Evolutionary conservation across 768 basidiomycete genomes (phyloP).

Genomic region (Boletales sp.): DNA sequence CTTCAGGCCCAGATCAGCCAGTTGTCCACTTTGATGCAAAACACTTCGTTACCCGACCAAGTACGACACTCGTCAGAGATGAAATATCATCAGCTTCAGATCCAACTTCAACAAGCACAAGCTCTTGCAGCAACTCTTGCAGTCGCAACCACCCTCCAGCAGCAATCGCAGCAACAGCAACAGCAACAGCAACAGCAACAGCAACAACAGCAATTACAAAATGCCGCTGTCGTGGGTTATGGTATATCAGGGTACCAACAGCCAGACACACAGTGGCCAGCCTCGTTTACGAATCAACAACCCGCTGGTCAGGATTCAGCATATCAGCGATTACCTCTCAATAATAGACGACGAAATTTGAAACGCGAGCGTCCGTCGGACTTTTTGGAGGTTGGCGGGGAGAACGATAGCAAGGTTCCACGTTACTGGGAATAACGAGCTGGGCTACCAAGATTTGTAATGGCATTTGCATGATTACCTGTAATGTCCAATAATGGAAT

Average conservation of each 20-base stretch:
- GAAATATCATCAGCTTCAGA: conserved; percentile 77
- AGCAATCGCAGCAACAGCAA: conserved; percentile 41
- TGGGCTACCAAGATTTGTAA: conserved; percentile 3
- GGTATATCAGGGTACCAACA: conserved; percentile 44
- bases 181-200: conserved; percentile 37
- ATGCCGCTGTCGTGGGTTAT: conserved; percentile 34
- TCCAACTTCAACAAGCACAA: conserved; percentile 78
- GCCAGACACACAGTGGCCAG: conserved; percentile 37
- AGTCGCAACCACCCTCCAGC: conserved; percentile 51
- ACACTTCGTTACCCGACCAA: conserved; percentile 64
- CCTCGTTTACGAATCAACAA: conserved; percentile 61
- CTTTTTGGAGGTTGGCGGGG: conserved; percentile 71
- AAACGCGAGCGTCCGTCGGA: conserved; percentile 84
- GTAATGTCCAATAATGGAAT: neutral
- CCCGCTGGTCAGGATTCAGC: conserved; percentile 71
- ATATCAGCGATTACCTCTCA: conserved; percentile 82
- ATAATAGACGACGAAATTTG: conserved; percentile 71
- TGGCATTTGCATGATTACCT: neutral
- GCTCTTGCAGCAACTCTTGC: conserved; percentile 64
- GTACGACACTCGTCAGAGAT: conserved; percentile 79
- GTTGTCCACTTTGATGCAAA: conserved; percentile 74
- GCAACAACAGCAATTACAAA: conserved; percentile 37
- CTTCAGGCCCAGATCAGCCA: conserved; percentile 85
- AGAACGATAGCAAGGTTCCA: conserved; percentile 59
- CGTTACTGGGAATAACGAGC: conserved; percentile 69